A percentile compares a stretch with the other conserved stretches of the same genome.
These are phyloP conservation scores for Paracoccidioides brasiliensis DNA, from an alignment of 2,329 filamentous ascomycete species.

Conservation along the genomic window DNA sequence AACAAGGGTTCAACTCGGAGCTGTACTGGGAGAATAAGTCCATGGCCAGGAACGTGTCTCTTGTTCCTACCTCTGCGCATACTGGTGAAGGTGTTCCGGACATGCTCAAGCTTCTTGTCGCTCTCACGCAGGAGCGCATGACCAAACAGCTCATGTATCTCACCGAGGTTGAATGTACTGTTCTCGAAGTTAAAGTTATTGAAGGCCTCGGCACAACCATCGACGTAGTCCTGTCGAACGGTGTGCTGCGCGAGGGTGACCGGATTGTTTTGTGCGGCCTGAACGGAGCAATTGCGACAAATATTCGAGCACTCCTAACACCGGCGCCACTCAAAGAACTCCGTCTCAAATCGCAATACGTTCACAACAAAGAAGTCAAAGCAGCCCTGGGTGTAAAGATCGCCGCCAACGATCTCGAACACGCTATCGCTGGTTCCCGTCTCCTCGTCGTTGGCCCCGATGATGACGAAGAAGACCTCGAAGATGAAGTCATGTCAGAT, in stretches of 20 bases:
- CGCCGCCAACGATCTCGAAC: slow-evolving; percentile 85
- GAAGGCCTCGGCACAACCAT: slow-evolving; percentile 98
- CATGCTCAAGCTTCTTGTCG: slow-evolving; percentile 89
- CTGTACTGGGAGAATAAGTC: slow-evolving; percentile 97
- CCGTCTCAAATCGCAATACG: slow-evolving; percentile 88
- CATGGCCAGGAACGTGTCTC: slow-evolving; percentile 86
- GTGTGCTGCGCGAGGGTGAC: slow-evolving; percentile 86
- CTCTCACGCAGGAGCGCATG: slow-evolving; percentile 94
- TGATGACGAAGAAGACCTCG: slow-evolving; percentile 92
- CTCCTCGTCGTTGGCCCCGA: slow-evolving; percentile 87
- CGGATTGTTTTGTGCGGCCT: slow-evolving; percentile 89
- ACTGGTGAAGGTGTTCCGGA: slow-evolving; percentile 99
- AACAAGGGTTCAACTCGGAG: slow-evolving; percentile 96
- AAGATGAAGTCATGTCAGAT: slow-evolving; percentile 93
- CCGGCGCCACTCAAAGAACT: slow-evolving; percentile 87
- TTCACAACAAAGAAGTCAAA: slow-evolving; percentile 99
- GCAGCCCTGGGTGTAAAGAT: slow-evolving; percentile 98
- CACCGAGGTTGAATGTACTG: slow-evolving; percentile 92
- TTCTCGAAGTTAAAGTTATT: slow-evolving; percentile 97
- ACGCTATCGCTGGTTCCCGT: slow-evolving; percentile 90
- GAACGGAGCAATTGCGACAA: slow-evolving; percentile 90
- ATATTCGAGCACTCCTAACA: slow-evolving; percentile 86
- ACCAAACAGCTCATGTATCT: slow-evolving; percentile 96
- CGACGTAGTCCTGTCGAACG: slow-evolving; percentile 91
- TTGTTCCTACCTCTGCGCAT: slow-evolving; percentile 92